These are phyloP conservation scores for Ganoderma multipileum DNA, from an alignment of 1,284 basidiomycete species.

Conservation along the genomic window DNA sequence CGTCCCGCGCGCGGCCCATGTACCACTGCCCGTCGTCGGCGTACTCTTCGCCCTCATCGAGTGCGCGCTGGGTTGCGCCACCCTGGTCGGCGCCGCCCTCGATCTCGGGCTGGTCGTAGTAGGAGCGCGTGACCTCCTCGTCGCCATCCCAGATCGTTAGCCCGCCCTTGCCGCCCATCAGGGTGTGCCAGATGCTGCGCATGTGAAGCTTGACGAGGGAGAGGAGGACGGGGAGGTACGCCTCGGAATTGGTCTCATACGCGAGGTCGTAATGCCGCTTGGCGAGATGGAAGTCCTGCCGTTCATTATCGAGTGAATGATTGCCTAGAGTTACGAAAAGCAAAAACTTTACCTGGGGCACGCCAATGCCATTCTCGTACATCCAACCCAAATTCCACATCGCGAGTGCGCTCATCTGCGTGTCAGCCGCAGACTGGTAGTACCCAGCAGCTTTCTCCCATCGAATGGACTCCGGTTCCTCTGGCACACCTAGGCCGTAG, in stretches of 20 bases:
- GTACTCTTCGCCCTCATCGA: conserved; percentile 34
- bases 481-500: conserved; percentile 79
- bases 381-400: conserved; percentile 99
- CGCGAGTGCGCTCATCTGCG: conserved; percentile 89
- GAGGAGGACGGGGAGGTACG: conserved; percentile 86
- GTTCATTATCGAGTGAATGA: background rate
- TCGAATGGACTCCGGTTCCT: conserved; percentile 64
- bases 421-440: conserved; percentile 93
- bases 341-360: conserved; percentile 68
- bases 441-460: conserved; percentile 91
- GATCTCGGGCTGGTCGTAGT: conserved; percentile 33
- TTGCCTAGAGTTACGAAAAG: too few relatives aligned
- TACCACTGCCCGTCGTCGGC: conserved; percentile 65
- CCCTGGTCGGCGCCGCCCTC: conserved; percentile 32
- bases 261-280: conserved; percentile 96
- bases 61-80: conserved; percentile 8
- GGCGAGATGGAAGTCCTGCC: conserved; percentile 93
- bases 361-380: conserved; percentile 96
- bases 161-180: conserved; percentile 72
- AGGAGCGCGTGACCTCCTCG: conserved; percentile 34
- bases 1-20: conserved; percentile 78
- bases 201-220: conserved; percentile 86
- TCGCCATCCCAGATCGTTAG: conserved; percentile 71
- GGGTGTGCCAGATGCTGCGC: conserved; percentile 84
- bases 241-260: conserved; percentile 85